Percentiles rank a stretch among this genome's conserved stretches.
phyloP scores from a whole-genome alignment of 257 asterid species.

The Nicotiana attenuata region DNA sequence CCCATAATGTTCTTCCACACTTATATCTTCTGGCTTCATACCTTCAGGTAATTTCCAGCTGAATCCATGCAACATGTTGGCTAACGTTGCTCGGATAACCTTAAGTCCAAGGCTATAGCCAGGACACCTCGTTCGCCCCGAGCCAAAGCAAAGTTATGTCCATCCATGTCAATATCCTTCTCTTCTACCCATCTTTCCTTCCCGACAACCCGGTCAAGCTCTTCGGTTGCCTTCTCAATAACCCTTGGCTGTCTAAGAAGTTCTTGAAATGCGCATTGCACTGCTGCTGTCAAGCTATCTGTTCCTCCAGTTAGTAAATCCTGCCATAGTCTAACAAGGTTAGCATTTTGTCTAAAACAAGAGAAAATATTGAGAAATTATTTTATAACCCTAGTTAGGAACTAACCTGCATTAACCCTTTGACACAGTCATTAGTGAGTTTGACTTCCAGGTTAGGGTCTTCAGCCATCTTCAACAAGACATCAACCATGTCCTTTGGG shows the following conservation, averaged over 20 bases:
- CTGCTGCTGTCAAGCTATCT: conserved; percentile 25
- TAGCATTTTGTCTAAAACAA: not conserved
- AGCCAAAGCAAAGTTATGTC: conserved; percentile 18
- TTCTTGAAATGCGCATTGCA: conserved; percentile 23
- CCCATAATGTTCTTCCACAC: conserved; percentile 30
- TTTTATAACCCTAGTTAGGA: not conserved
- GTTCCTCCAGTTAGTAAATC: conserved; percentile 20
- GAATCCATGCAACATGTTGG: conserved; percentile 37
- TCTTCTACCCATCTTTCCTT: conserved; percentile 19
- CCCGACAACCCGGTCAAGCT: conserved; percentile 21
- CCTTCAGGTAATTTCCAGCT: conserved; percentile 21
- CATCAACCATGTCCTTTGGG: conserved; percentile 22
- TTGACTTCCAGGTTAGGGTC: conserved; percentile 30
- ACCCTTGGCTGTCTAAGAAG: conserved; percentile 22
- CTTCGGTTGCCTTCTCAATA: conserved; percentile 22
- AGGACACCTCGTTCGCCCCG: conserved; percentile 28
- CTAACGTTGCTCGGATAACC: conserved; percentile 21
- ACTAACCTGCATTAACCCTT: conserved; percentile 36
- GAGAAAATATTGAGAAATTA: not conserved
- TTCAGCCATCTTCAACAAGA: conserved; percentile 25
- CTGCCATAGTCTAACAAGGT: conserved; percentile 4
- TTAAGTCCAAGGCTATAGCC: conserved; percentile 20
- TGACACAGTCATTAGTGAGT: conserved; percentile 30
- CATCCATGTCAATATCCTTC: conserved; percentile 12
- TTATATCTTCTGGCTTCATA: conserved; percentile 23